phyloP scores from a whole-genome alignment of 495 filamentous ascomycete species.

The Lineolata rhizophorae region DNA sequence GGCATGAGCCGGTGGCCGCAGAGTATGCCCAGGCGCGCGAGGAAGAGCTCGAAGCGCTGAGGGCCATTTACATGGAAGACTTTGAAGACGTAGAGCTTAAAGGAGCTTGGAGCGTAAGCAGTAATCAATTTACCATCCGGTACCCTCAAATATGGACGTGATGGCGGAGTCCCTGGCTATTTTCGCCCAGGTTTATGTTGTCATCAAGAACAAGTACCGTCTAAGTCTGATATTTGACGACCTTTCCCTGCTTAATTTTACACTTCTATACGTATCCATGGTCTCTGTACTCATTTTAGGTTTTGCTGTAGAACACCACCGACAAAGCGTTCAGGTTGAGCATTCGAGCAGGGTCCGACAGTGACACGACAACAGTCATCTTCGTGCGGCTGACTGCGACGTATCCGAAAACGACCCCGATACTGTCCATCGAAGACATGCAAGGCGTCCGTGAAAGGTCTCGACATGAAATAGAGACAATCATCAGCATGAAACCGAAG shows the following conservation, averaged over 20 bases:
- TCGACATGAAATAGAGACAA: conserved; percentile 42
- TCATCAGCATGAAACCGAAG: conserved; percentile 44
- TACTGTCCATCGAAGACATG: conserved; percentile 45
- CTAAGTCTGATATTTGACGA: conserved; percentile 22
- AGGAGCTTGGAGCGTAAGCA: conserved; percentile 70
- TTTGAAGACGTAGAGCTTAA: conserved; percentile 51
- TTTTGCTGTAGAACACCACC: too few species aligned
- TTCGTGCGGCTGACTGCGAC: conserved; percentile 70
- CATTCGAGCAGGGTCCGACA: conserved; percentile 47
- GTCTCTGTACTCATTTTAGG: too few species aligned
- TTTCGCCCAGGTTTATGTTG: conserved; percentile 1
- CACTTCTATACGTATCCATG: too few species aligned
- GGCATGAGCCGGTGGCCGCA: too few species aligned
- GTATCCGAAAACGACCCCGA: conserved; percentile 72
- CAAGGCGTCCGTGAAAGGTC: conserved; percentile 38
- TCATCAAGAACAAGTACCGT: conserved; percentile 12
- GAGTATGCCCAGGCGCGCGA: conserved; percentile 67
- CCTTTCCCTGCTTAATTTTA: too few species aligned
- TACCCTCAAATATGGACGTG: not conserved
- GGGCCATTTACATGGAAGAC: conserved; percentile 85
- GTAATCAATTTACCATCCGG: not conserved
- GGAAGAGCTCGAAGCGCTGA: conserved; percentile 68
- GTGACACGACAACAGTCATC: conserved; percentile 36
- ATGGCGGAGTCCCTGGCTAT: not conserved
- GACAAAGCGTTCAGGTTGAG: conserved; percentile 63